Conservation (phyloP, 73 alveolate species). For the Paramecium bursaria region DNA sequence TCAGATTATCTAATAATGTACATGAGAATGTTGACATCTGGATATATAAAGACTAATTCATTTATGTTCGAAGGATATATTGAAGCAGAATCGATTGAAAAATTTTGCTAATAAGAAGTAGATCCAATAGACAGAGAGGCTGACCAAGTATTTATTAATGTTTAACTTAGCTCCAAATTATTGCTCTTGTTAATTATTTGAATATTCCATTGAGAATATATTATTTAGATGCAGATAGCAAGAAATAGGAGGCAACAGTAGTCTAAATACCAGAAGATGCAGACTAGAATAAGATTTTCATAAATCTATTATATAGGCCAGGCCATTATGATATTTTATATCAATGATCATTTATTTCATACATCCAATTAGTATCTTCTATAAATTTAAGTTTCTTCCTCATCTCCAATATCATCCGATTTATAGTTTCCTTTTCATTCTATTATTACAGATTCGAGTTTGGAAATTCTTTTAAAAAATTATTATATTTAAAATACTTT, state of each 20-base stretch:
- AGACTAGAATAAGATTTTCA: slow-evolving; percentile 54
- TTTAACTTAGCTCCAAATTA: slow-evolving; percentile 54
- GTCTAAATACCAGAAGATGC: slow-evolving; percentile 71
- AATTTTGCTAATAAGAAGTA: slow-evolving; percentile 74
- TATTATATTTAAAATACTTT: too few species aligned
- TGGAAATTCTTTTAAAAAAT: too few species aligned
- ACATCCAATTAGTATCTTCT: too few species aligned
- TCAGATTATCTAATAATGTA: slow-evolving; percentile 79
- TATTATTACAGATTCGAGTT: too few species aligned
- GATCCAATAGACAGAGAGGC: slow-evolving; percentile 79
- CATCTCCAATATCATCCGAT: too few species aligned
- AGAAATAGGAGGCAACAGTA: slow-evolving; percentile 19
- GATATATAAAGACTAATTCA: slow-evolving; percentile 79
- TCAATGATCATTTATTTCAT: not conserved
- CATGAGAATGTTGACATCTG: slow-evolving; percentile 80
- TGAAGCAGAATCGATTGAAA: slow-evolving; percentile 74
- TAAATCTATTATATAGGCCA: slow-evolving; percentile 72
- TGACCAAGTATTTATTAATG: slow-evolving; percentile 55
- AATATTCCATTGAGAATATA: slow-evolving; percentile 59
- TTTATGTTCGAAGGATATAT: slow-evolving; percentile 78
- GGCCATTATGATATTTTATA: slow-evolving; percentile 78
- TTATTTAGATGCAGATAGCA: slow-evolving; percentile 68
- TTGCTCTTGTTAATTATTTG: slow-evolving; percentile 67
- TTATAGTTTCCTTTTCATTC: too few species aligned
- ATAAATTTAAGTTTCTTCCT: too few species aligned